A percentile compares a stretch with the other conserved stretches of the same genome.
Evolutionary conservation across 1,284 basidiomycete genomes (phyloP).

Genomic region (Sporisorium scitamineum): DNA sequence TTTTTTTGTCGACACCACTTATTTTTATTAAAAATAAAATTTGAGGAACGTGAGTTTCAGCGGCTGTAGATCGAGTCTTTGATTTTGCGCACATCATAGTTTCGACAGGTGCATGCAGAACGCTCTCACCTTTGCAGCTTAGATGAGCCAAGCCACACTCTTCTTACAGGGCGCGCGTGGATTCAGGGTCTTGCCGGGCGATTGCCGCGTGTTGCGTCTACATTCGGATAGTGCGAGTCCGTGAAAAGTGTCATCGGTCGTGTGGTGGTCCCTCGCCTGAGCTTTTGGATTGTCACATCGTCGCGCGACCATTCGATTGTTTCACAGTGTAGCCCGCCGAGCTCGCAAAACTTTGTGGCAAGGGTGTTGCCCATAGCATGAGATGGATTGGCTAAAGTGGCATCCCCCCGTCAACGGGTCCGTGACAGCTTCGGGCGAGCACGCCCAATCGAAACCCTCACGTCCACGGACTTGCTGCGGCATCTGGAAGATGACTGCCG

Average conservation of each 20-base stretch:
- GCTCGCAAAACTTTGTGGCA: too few relatives aligned
- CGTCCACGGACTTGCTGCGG: not conserved
- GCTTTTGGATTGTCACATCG: not conserved
- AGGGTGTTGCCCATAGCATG: too few relatives aligned
- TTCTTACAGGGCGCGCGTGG: not conserved
- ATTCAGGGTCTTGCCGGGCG: not conserved
- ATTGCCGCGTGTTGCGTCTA: not conserved
- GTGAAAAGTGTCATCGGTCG: not conserved
- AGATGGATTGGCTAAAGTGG: too few relatives aligned
- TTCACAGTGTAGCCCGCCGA: too few relatives aligned
- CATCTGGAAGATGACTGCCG: not conserved
- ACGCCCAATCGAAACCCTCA: too few relatives aligned
- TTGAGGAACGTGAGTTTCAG: constrained; percentile 9
- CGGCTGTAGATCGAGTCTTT: not conserved
- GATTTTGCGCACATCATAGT: not conserved
- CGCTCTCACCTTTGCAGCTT: too few relatives aligned
- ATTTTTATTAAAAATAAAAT: not conserved
- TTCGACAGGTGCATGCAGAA: not conserved
- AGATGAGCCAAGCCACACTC: not conserved
- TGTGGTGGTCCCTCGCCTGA: too few relatives aligned
- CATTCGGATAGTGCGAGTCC: too few relatives aligned
- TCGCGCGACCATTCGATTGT: not conserved
- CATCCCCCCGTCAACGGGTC: too few relatives aligned
- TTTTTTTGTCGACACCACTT: not conserved
- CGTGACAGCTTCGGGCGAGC: too few relatives aligned